Evolutionary conservation across 164 flowering plant genomes (phyloP).

Genomic region (Umbilicus rupestris): DNA sequence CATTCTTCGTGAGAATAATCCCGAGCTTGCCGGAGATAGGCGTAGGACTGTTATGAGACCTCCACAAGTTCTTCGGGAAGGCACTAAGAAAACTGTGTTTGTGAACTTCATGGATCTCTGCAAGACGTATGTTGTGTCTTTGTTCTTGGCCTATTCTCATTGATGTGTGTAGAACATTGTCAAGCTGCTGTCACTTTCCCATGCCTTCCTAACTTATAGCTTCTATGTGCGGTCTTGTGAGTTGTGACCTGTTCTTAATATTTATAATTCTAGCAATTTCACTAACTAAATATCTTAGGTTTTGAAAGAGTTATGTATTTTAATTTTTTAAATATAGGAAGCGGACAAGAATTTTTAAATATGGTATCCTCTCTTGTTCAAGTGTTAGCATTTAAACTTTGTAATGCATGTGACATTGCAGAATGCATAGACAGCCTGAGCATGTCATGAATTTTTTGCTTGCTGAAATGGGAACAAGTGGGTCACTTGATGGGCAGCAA

Average conservation of each 20-base stretch:
- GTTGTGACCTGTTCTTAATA: not conserved
- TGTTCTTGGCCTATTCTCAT: not conserved
- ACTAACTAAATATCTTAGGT: not conserved
- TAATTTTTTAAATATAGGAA: not conserved
- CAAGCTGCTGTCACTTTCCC: no score
- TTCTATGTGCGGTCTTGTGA: no score
- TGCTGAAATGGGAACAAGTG: slow-evolving; percentile 95
- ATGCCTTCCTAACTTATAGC: no score
- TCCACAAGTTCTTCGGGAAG: slow-evolving; percentile 97
- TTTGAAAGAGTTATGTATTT: not conserved
- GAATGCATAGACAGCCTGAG: slow-evolving; percentile 97
- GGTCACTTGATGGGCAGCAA: slow-evolving; percentile 94
- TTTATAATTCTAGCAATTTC: not conserved
- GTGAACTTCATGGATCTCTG: slow-evolving; percentile 97
- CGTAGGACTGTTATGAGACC: slow-evolving; percentile 99
- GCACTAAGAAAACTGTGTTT: slow-evolving; percentile 98
- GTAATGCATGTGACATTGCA: slow-evolving; percentile 15
- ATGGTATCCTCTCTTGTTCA: not conserved
- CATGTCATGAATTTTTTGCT: slow-evolving; percentile 90
- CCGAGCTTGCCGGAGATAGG: slow-evolving; percentile 98
- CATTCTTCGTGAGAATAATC: slow-evolving; percentile 88
- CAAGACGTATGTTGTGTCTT: slow-evolving; percentile 53
- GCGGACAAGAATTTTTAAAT: not conserved
- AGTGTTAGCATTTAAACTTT: not conserved
- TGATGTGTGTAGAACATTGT: not conserved